A percentile compares a stretch with the other conserved stretches of the same genome.
Evolutionary conservation across 1,139 yeast species (phyloP).

Genomic region (Pneumocystis jirovecii): DNA sequence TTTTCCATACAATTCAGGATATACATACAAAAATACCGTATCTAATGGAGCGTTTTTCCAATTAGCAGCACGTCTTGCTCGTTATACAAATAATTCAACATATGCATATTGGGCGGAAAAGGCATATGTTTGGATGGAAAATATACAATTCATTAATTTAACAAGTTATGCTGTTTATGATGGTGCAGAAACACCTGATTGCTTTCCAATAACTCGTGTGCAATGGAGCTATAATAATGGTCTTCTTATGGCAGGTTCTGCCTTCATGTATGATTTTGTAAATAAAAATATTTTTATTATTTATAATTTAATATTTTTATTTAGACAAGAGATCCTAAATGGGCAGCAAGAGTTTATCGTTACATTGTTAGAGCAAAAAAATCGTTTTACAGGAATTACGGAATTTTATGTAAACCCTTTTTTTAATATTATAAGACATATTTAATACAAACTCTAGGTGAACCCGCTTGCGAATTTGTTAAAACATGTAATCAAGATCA

Average conservation of each 20-base stretch:
- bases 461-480: constrained; percentile 51
- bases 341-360: constrained; percentile 41
- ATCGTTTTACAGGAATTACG: constrained; percentile 11
- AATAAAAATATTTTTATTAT: neutral
- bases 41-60: constrained; percentile 68
- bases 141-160: constrained; percentile 32
- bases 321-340: constrained; percentile 36
- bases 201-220: constrained; percentile 37
- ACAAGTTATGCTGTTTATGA: constrained; percentile 37
- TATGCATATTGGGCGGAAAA: constrained; percentile 51
- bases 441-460: constrained; percentile 30
- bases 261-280: constrained; percentile 45
- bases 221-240: constrained; percentile 77
- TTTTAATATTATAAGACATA: neutral
- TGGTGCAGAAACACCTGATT: constrained; percentile 54
- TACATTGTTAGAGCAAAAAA: constrained; percentile 40
- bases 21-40: constrained; percentile 63
- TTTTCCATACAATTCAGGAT: constrained; percentile 60
- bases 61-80: constrained; percentile 61
- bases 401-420: neutral
- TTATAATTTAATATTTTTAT: neutral
- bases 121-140: constrained; percentile 57
- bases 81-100: constrained; percentile 49
- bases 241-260: constrained; percentile 54
- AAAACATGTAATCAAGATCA: constrained; percentile 57